Conservation (phyloP, 2,329 filamentous ascomycete genomes). For the Stemphylium lycopersici region DNA sequence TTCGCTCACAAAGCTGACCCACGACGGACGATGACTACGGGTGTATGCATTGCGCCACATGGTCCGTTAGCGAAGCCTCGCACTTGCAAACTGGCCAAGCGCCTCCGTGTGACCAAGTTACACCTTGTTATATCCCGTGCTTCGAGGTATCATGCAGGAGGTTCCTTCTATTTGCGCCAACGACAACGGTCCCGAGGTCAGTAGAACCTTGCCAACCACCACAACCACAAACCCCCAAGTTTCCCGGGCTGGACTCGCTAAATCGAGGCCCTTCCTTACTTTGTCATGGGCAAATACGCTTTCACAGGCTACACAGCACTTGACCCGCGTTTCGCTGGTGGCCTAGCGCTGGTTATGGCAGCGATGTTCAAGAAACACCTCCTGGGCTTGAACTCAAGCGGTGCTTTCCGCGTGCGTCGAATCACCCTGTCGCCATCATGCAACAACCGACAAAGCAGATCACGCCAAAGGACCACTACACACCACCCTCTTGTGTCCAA, state of each 20-base stretch:
- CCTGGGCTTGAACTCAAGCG: slow-evolving; percentile 11
- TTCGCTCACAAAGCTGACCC: too few species aligned
- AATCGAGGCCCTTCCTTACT: slow-evolving; percentile 26
- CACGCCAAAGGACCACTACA: slow-evolving; percentile 14
- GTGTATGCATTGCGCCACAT: slow-evolving; percentile 17
- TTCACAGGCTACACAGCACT: slow-evolving; percentile 29
- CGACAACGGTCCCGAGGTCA: slow-evolving; percentile 14
- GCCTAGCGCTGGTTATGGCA: slow-evolving; percentile 26
- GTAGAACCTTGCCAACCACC: slow-evolving; percentile 11
- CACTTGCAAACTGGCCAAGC: slow-evolving; percentile 14
- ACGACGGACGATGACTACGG: slow-evolving; percentile 4
- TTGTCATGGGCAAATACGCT: slow-evolving; percentile 25
- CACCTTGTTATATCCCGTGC: slow-evolving; percentile 20
- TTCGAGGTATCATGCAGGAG: slow-evolving; percentile 23
- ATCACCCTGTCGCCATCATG: slow-evolving; percentile 27
- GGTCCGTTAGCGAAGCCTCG: slow-evolving; percentile 12
- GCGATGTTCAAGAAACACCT: slow-evolving; percentile 18
- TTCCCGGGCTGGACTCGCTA: slow-evolving; percentile 24
- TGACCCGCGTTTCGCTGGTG: slow-evolving; percentile 21
- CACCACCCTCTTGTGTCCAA: slow-evolving; percentile 7
- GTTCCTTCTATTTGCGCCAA: slow-evolving; percentile 23
- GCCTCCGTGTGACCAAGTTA: slow-evolving; percentile 23
- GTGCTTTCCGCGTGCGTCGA: slow-evolving; percentile 18
- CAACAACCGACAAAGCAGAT: slow-evolving; percentile 26
- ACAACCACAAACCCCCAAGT: slow-evolving; percentile 8